These are phyloP conservation scores for Penicillium freii DNA, from an alignment of 2,329 filamentous ascomycete genomes.

Conservation along the genomic window DNA sequence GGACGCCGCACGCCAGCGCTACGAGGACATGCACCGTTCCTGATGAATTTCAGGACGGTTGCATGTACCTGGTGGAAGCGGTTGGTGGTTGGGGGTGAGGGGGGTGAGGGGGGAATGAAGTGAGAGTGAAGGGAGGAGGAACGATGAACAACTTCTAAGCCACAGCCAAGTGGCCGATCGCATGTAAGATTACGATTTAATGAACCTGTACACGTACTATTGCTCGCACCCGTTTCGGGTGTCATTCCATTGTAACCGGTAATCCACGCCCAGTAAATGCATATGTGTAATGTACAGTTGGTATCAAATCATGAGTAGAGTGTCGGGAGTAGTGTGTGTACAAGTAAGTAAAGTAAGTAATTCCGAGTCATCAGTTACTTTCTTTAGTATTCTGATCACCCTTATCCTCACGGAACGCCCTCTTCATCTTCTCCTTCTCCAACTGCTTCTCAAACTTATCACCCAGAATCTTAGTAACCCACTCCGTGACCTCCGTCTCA, in stretches of 20 bases:
- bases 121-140: background rate
- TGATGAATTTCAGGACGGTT: background rate
- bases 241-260: constrained; percentile 9
- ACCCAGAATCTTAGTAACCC: constrained; percentile 50
- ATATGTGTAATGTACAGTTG: constrained; percentile 19
- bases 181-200: background rate
- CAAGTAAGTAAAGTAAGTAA: background rate
- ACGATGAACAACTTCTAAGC: background rate
- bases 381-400: constrained; percentile 10
- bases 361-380: background rate
- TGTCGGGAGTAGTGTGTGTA: background rate
- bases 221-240: background rate
- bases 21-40: constrained; percentile 41
- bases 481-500: constrained; percentile 55
- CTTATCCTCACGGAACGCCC: constrained; percentile 13
- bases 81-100: background rate
- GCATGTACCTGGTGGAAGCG: constrained; percentile 8
- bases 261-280: constrained; percentile 13
- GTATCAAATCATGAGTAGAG: constrained; percentile 25
- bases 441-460: constrained; percentile 48
- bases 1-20: constrained; percentile 48
- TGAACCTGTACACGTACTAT: background rate
- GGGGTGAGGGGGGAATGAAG: background rate
- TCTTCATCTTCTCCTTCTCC: constrained; percentile 33
- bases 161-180: background rate